Conservation (phyloP, 177 flowering plant genomes). For the Vitis hybrid region DNA sequence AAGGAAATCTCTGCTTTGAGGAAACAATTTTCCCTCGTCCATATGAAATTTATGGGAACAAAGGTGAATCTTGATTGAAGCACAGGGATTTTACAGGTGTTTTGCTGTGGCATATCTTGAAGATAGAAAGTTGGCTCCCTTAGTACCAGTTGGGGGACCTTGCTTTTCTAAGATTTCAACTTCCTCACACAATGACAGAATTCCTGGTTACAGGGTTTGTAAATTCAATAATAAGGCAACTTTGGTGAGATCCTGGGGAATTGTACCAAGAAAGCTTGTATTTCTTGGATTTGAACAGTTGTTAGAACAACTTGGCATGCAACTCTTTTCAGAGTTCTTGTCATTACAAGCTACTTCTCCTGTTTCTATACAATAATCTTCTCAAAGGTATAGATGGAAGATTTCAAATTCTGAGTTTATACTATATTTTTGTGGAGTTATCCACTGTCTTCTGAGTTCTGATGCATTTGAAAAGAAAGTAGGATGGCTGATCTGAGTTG, state of each 20-base stretch:
- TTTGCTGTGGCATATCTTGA: slow-evolving; percentile 52
- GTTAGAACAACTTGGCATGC: too few relatives aligned
- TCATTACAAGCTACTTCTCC: too few relatives aligned
- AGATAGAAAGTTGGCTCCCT: slow-evolving; percentile 46
- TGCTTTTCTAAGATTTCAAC: slow-evolving; percentile 55
- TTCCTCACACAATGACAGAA: not conserved
- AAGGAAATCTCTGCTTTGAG: not conserved
- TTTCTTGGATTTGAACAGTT: too few relatives aligned
- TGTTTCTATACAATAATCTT: too few relatives aligned
- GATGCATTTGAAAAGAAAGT: too few relatives aligned
- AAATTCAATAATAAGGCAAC: not conserved
- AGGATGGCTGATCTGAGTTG: too few relatives aligned
- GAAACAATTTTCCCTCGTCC: not conserved
- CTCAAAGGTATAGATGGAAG: too few relatives aligned
- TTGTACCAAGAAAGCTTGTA: too few relatives aligned
- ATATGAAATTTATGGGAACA: not conserved
- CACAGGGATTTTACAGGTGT: slow-evolving; percentile 43
- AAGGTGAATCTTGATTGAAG: not conserved
- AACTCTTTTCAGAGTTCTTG: too few relatives aligned
- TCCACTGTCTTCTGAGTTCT: too few relatives aligned
- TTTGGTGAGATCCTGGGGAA: not conserved
- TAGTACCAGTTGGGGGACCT: slow-evolving; percentile 92
- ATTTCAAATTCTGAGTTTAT: too few relatives aligned
- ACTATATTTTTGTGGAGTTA: too few relatives aligned
- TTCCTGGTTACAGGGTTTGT: not conserved